Percentiles rank a stretch among this genome's conserved stretches.
These are phyloP conservation scores for Dicorynia guianensis DNA, from an alignment of 306 rosid genomes.

Conservation along the genomic window DNA sequence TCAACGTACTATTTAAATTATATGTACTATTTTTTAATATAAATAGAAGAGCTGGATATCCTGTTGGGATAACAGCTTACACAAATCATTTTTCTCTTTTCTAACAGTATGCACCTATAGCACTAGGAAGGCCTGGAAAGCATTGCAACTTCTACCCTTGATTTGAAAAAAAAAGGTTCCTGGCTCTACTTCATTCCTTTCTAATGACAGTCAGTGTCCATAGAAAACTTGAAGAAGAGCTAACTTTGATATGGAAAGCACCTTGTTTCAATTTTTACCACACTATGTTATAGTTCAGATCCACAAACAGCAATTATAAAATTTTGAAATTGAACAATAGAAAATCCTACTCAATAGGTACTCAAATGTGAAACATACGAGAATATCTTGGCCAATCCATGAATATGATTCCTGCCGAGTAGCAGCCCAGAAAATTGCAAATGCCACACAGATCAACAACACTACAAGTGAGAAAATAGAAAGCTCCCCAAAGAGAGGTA, in stretches of 20 bases:
- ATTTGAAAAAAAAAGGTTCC: constrained; percentile 23
- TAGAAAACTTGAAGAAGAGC: not conserved
- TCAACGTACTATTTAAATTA: too few species aligned
- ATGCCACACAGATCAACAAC: constrained; percentile 54
- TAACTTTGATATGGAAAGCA: constrained; percentile 14
- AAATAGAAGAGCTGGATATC: too few species aligned
- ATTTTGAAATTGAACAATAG: not conserved
- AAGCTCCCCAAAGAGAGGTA: constrained; percentile 75
- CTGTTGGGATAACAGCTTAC: too few species aligned
- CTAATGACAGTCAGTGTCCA: constrained; percentile 15
- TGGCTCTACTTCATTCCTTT: constrained; percentile 1
- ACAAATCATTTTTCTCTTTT: too few species aligned
- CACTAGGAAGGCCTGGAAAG: constrained; percentile 5
- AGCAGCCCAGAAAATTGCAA: constrained; percentile 77
- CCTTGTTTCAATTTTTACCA: constrained; percentile 17
- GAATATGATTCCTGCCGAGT: constrained; percentile 69
- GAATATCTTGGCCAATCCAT: constrained; percentile 94
- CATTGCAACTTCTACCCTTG: constrained; percentile 18
- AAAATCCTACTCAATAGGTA: constrained; percentile 21
- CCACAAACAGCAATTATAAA: constrained; percentile 24
- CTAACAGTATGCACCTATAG: constrained; percentile 13
- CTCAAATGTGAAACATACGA: constrained; percentile 65
- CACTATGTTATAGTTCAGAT: not conserved
- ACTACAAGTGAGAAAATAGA: constrained; percentile 73
- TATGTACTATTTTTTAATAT: too few species aligned